Percentiles rank a stretch among this genome's conserved stretches.
These are phyloP conservation scores for Rhytidiadelphus loreus DNA, from an alignment of 225 moss, liverwort and hornwort genomes.

Conservation along the genomic window DNA sequence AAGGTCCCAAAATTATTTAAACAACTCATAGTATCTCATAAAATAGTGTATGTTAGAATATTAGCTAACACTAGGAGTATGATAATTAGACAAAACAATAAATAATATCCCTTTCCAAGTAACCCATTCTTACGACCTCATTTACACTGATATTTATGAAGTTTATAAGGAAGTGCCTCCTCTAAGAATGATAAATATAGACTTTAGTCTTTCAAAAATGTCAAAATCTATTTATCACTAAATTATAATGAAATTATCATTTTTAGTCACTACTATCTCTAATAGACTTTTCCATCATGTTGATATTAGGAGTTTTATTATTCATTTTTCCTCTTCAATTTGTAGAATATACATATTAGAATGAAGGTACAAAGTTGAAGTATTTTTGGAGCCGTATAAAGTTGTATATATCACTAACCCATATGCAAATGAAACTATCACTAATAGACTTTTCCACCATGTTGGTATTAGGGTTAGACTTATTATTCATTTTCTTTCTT, in stretches of 20 bases:
- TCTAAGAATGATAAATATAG: too few relatives aligned
- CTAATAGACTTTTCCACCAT: too few relatives aligned
- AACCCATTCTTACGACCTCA: too few relatives aligned
- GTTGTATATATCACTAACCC: too few relatives aligned
- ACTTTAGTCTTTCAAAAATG: too few relatives aligned
- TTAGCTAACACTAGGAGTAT: neutral
- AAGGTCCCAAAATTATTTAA: neutral
- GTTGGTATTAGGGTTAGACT: neutral
- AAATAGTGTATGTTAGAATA: neutral
- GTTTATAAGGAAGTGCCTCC: too few relatives aligned
- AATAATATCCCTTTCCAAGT: neutral
- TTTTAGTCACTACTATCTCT: neutral
- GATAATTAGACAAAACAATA: neutral
- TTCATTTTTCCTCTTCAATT: too few relatives aligned
- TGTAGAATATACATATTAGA: too few relatives aligned
- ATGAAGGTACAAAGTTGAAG: too few relatives aligned
- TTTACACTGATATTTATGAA: too few relatives aligned
- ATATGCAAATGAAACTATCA: neutral
- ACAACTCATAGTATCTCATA: neutral
- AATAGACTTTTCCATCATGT: neutral
- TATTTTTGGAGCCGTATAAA: too few relatives aligned
- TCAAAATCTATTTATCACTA: neutral
- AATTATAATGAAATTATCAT: neutral
- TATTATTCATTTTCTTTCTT: neutral
- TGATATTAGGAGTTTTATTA: neutral